These are phyloP conservation scores for Bipolaris zeicola DNA, from an alignment of 2,329 filamentous ascomycete species.

Conservation along the genomic window DNA sequence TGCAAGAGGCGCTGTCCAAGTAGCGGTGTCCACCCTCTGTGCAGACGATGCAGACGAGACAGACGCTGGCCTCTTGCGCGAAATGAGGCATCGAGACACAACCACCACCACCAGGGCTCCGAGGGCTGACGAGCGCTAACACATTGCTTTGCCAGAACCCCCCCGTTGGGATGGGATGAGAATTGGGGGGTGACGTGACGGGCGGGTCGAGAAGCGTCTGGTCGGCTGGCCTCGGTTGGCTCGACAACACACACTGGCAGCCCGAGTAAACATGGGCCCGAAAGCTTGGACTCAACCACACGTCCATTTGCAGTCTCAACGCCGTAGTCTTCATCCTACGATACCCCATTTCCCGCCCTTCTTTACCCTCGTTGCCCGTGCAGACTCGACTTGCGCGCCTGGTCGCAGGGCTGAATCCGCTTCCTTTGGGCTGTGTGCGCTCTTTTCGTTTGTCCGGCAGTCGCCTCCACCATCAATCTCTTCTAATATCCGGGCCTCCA, in stretches of 20 bases:
- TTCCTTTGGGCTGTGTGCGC: constrained; percentile 16
- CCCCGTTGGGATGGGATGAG: background rate
- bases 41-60: background rate
- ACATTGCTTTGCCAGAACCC: background rate
- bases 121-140: background rate
- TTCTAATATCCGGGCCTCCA: constrained; percentile 34
- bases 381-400: constrained; percentile 26
- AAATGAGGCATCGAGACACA: too few relatives aligned
- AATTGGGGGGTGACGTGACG: background rate
- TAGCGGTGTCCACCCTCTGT: constrained; percentile 1
- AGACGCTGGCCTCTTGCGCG: too few relatives aligned
- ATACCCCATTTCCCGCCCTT: constrained; percentile 34
- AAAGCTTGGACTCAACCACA: constrained; percentile 20
- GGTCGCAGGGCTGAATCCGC: constrained; percentile 29
- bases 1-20: constrained; percentile 7
- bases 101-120: background rate
- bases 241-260: constrained; percentile 14
- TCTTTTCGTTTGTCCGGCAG: constrained; percentile 28
- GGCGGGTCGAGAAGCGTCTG: constrained; percentile 8
- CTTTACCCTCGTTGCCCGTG: constrained; percentile 27
- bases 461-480: constrained; percentile 26
- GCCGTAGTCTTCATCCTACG: constrained; percentile 29
- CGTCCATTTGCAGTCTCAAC: constrained; percentile 33
- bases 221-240: constrained; percentile 20
- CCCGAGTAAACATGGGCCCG: constrained; percentile 15